Base-by-base conservation (phyloP, 495 filamentous ascomycete genomes). In the Aspergillus wentii region DNA sequence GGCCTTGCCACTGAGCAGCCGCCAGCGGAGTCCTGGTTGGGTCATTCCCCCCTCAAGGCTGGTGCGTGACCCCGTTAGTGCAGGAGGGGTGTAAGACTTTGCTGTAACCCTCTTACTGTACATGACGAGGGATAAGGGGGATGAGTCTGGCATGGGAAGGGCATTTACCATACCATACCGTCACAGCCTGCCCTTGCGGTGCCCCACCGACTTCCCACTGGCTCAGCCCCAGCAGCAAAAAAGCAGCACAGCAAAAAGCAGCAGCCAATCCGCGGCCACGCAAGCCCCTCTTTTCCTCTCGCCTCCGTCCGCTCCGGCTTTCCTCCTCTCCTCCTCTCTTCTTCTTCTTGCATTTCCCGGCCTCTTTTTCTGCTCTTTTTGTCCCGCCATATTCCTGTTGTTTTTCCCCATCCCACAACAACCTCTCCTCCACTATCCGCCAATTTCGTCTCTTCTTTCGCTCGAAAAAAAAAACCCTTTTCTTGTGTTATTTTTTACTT, bases 1-100 rank as follows among this genome's bases (percentile, higher is more conserved):
- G 26, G 30, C 33, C 22, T 64, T 44, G 61, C 52, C 51, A 64
- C 56, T 43, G 33, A 43, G 43, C 26, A 44, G 44, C 44, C 41
- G 40, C 34, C 36, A 35, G 34, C 34, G 29, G 29, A 27, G 30
- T 22, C 45, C 48, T 51, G 48, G 43, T 52, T 56, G 48, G 44
- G 22, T 13, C 7, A 34, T 17, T 36, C 9, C 34, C 42, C 38
- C 46, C 40, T 35, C 44, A 44, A 41, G 49, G 31, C 46, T 62
- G 57, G 57, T 57, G 59, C 57, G 53, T 66, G 58, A 61, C 56
- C 53, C 31, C 46, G 33, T 41, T 52, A 51, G 49, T 39, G 49
- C 41, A 28, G 41, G 28, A 48, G n/a, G n/a, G n/a, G n/a, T n/a
- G n/a, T n/a, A n/a, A n/a, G n/a, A n/a, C n/a, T n/a, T n/a, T n/a